Base-by-base conservation (phyloP, 345 rosid species). In the Populus euphratica region DNA sequence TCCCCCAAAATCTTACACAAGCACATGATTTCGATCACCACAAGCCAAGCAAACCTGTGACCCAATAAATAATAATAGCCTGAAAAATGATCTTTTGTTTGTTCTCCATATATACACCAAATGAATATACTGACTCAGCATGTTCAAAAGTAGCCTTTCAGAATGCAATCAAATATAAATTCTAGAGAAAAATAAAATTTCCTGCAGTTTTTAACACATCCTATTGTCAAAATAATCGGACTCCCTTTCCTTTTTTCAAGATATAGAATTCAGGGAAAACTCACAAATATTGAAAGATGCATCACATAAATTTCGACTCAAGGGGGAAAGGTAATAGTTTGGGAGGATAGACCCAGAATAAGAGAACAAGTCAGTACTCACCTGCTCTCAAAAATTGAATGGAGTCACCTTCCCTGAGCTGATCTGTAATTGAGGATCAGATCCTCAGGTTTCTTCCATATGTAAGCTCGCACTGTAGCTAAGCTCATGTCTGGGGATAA, bases 361-460 rank as follows among this genome's bases (percentile, higher is more conserved):
- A 21, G 62, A 33, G 17, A 65, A 38, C 5, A 38, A 8, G 25
- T n/a, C n/a, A 50, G 11, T 29, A 73, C 83, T 82, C 72, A 89
- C 92, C 90, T 77, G 69, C 52, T 74, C 70, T 54, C 70, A 61
- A 29, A 65, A 69, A 77, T 64, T 69, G 56, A 29, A 68, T 23
- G 56, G n/a, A 52, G 77, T 92, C 91, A 96, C 87, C 91, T 92
- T 81, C 91, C 90, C 77, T 89, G 88, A 75, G 81, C 86, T 73
- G 93, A 85, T 86, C 97, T 87, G 84, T 92, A 96, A 84, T 91
- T 92, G 50, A 96, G 98, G 80, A 94, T 84, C 85, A 96, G 85
- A 85, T 96, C 99, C 80, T 96, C 98, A 2, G 93, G 87, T 87
- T 92, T 96, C 90, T 96, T 96, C 99, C 99, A 96, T 73, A 96